Percentiles rank a stretch among this genome's conserved stretches.
Evolutionary conservation across 1,284 basidiomycete genomes (phyloP).

Genomic region (Ustilago sp.): DNA sequence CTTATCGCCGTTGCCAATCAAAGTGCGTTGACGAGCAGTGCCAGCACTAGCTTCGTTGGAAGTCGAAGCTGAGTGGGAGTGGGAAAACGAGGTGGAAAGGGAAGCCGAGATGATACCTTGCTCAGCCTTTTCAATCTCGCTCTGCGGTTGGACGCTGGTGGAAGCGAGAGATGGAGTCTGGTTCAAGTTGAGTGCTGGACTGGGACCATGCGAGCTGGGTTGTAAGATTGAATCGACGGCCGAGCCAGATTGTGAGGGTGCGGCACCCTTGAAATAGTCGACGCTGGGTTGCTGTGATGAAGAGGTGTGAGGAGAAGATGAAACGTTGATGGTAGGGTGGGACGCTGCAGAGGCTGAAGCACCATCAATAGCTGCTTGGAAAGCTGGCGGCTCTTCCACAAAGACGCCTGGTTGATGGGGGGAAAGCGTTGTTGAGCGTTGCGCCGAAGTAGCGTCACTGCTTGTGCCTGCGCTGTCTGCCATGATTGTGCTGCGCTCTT

Average conservation of each 20-base stretch:
- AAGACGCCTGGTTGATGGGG: conserved; percentile 27
- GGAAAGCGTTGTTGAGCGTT: conserved; percentile 9
- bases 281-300: conserved; percentile 21
- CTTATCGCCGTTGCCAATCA: conserved; percentile 17
- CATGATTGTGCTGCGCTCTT: conserved; percentile 7
- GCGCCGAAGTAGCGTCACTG: neutral
- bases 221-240: neutral
- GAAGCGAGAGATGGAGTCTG: conserved; percentile 4
- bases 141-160: conserved; percentile 10
- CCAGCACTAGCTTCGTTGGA: conserved; percentile 2
- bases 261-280: conserved; percentile 39
- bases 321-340: conserved; percentile 9
- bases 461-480: conserved; percentile 8
- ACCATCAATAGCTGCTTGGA: conserved; percentile 4
- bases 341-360: conserved; percentile 3
- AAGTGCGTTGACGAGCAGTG: conserved; percentile 3
- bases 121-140: conserved; percentile 41
- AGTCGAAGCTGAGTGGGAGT: conserved; percentile 3
- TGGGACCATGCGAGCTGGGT: conserved; percentile 6
- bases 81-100: conserved; percentile 24
- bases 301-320: conserved; percentile 11
- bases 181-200: neutral
- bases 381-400: conserved; percentile 51
- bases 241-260: conserved; percentile 9
- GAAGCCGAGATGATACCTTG: conserved; percentile 47